phyloP scores from a whole-genome alignment of 306 rosid species.

The Leucaena leucocephala region DNA sequence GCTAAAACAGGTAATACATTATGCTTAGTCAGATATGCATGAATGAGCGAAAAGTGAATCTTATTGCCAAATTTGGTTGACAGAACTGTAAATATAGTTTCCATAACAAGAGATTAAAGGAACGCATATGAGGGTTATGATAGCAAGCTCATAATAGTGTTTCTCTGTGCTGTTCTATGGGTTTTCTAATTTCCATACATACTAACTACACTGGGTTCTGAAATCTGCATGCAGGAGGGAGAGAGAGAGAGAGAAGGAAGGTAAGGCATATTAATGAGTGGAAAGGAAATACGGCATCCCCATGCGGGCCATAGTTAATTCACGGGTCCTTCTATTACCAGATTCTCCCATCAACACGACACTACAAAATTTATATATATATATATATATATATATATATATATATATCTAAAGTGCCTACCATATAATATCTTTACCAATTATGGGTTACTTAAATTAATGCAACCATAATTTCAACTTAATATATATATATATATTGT shows the following conservation, averaged over 20 bases:
- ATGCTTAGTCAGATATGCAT: neutral
- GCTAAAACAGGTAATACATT: neutral
- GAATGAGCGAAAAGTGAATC: neutral
- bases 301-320: slow-evolving; percentile 72
- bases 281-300: slow-evolving; percentile 42
- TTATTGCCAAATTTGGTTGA: neutral
- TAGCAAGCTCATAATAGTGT: slow-evolving; percentile 44
- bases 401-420: slow-evolving; percentile 9
- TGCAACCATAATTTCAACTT: neutral
- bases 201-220: no score
- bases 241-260: neutral
- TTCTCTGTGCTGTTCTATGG: slow-evolving; percentile 29
- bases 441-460: neutral
- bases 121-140: slow-evolving; percentile 39
- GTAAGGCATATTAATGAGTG: slow-evolving; percentile 42
- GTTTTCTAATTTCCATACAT: neutral
- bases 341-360: slow-evolving; percentile 55
- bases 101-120: slow-evolving; percentile 29
- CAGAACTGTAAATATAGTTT: neutral
- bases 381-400: neutral
- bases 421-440: neutral
- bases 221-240: no score
- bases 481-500: neutral
- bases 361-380: neutral
- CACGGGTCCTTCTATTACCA: slow-evolving; percentile 83